Conservation (phyloP, 306 rosid species). For the Fragaria nilgerrensis region DNA sequence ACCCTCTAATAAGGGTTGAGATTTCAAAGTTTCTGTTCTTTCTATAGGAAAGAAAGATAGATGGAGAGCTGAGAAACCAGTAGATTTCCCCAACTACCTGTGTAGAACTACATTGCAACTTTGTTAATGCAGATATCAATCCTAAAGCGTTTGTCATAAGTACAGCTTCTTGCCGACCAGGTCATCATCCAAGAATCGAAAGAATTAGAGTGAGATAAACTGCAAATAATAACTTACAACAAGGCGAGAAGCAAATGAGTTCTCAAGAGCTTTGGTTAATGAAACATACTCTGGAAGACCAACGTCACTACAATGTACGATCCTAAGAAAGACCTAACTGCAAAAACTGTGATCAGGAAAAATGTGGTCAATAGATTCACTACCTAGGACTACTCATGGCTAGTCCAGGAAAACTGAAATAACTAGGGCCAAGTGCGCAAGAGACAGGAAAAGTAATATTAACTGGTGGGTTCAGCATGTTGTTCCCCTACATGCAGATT, state of each 20-base stretch:
- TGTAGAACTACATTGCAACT: neutral
- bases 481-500: neutral
- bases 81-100: neutral
- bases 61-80: neutral
- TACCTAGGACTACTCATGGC: slow-evolving; percentile 3
- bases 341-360: slow-evolving; percentile 6
- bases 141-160: neutral
- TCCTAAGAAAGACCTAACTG: slow-evolving; percentile 1
- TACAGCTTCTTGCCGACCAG: neutral
- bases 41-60: neutral
- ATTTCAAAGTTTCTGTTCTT: neutral
- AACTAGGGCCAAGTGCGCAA: neutral
- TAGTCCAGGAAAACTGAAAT: neutral
- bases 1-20: too few relatives aligned
- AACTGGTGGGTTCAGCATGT: neutral
- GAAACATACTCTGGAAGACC: neutral
- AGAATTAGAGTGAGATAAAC: neutral
- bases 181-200: neutral
- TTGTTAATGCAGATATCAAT: neutral
- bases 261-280: slow-evolving; percentile 3
- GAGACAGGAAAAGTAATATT: neutral
- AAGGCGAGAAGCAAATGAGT: neutral
- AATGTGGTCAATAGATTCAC: neutral
- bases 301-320: neutral
- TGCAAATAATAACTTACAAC: neutral